Conservation (phyloP, 2,329 filamentous ascomycete species). For the Atkinsonella texensis region DNA sequence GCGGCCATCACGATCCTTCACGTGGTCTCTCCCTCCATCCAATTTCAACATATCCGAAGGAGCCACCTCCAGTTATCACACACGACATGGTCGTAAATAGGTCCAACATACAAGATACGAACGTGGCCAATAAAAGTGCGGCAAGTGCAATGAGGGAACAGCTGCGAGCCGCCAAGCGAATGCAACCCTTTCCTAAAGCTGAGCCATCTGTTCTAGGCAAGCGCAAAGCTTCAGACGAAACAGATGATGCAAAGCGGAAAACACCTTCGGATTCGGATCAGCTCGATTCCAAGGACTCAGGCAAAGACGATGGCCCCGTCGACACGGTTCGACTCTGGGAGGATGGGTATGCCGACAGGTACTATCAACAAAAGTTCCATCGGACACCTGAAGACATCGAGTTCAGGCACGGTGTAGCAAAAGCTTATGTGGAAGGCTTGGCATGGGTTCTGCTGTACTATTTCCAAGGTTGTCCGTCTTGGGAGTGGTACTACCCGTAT, state of each 20-base stretch:
- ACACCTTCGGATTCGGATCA: background rate
- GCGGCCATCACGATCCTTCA: constrained; percentile 24
- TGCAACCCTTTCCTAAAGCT: constrained; percentile 14
- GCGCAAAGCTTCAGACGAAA: constrained; percentile 49
- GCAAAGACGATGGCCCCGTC: constrained; percentile 41
- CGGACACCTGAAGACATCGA: constrained; percentile 68
- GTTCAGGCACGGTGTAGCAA: constrained; percentile 80
- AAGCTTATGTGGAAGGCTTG: constrained; percentile 86
- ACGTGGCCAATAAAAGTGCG: constrained; percentile 84
- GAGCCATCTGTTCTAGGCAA: constrained; percentile 51
- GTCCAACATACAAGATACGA: constrained; percentile 52
- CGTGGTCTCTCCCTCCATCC: constrained; percentile 22
- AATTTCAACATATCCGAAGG: constrained; percentile 39
- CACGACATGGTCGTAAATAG: constrained; percentile 83
- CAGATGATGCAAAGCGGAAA: constrained; percentile 9
- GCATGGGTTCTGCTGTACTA: constrained; percentile 96
- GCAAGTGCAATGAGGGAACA: constrained; percentile 78
- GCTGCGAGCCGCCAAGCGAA: constrained; percentile 38
- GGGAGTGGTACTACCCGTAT: constrained; percentile 99
- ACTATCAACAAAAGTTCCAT: constrained; percentile 94
- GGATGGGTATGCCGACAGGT: constrained; percentile 85
- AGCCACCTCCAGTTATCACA: constrained; percentile 49
- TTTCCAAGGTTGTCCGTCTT: constrained; percentile 94
- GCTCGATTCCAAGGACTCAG: too few relatives aligned
- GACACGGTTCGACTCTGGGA: constrained; percentile 92